These are phyloP conservation scores for Colletotrichum liaoningense DNA, from an alignment of 2,329 filamentous ascomycete genomes.

Conservation along the genomic window DNA sequence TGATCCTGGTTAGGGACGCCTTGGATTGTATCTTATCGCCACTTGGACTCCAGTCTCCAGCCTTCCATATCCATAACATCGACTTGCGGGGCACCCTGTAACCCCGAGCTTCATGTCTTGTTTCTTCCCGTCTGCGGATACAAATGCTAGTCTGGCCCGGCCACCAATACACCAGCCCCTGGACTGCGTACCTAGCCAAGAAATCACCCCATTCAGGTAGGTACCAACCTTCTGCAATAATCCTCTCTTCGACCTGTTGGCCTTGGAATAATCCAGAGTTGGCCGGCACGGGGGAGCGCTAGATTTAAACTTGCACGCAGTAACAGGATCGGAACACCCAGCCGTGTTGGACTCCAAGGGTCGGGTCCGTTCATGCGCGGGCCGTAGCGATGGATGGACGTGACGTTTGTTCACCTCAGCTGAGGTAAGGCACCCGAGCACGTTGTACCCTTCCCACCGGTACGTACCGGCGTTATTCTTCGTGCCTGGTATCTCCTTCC, in stretches of 20 bases:
- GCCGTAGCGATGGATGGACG: slow-evolving; percentile 16
- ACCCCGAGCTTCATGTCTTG: slow-evolving; percentile 22
- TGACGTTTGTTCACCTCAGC: slow-evolving; percentile 23
- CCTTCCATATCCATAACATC: background rate
- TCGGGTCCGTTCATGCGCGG: slow-evolving; percentile 26
- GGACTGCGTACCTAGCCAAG: background rate
- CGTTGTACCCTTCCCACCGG: background rate
- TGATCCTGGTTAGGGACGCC: background rate
- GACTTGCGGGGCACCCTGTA: slow-evolving; percentile 30
- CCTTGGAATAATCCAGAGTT: background rate
- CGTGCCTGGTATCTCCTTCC: background rate
- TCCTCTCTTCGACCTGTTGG: background rate
- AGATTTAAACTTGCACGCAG: background rate
- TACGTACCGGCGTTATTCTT: background rate
- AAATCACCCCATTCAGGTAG: too few species aligned
- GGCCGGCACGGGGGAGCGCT: background rate
- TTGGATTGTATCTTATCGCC: slow-evolving; percentile 4
- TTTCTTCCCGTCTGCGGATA: slow-evolving; percentile 18
- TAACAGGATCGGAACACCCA: slow-evolving; percentile 6
- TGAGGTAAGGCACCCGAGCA: background rate
- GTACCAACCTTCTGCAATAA: background rate
- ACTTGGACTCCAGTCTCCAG: slow-evolving; percentile 13
- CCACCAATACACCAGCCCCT: background rate
- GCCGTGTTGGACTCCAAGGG: slow-evolving; percentile 11
- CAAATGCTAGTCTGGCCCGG: background rate